Conservation (phyloP, 805 yeast species). For the Komagataella kurtzmanii region DNA sequence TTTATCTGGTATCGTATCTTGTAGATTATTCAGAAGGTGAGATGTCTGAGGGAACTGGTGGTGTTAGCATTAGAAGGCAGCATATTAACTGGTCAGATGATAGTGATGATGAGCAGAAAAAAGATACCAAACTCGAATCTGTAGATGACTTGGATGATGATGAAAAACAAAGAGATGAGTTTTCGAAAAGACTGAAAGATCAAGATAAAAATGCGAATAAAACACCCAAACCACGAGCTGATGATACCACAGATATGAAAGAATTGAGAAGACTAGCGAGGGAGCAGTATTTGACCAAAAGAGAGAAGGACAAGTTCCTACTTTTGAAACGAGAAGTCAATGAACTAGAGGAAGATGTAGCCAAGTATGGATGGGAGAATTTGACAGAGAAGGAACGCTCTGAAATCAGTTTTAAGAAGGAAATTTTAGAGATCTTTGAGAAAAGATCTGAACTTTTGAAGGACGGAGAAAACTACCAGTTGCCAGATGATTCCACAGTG, state of each 20-base stretch:
- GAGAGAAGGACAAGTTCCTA: conserved; percentile 32
- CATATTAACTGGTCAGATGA: conserved; percentile 1
- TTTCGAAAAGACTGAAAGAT: not conserved
- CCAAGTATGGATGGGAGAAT: conserved; percentile 38
- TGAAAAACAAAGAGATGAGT: not conserved
- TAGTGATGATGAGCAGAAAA: not conserved
- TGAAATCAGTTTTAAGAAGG: conserved; percentile 38
- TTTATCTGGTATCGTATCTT: not conserved
- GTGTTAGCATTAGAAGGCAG: not conserved
- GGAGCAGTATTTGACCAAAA: conserved; percentile 28
- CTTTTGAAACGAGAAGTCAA: conserved; percentile 31
- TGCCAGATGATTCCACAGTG: conserved; percentile 49
- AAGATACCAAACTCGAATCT: not conserved
- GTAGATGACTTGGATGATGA: not conserved
- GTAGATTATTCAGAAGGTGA: not conserved
- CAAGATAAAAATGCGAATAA: not conserved
- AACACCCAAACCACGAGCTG: not conserved
- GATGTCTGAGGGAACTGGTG: not conserved
- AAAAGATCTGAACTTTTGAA: conserved; percentile 24
- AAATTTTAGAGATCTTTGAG: conserved; percentile 28
- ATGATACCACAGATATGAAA: conserved; percentile 6
- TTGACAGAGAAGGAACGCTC: conserved; percentile 32
- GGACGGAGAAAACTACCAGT: conserved; percentile 25
- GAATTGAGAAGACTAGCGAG: conserved; percentile 33
- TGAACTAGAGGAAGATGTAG: conserved; percentile 34